Base-by-base conservation (phyloP, 805 yeast species). In the Candida alai region DNA sequence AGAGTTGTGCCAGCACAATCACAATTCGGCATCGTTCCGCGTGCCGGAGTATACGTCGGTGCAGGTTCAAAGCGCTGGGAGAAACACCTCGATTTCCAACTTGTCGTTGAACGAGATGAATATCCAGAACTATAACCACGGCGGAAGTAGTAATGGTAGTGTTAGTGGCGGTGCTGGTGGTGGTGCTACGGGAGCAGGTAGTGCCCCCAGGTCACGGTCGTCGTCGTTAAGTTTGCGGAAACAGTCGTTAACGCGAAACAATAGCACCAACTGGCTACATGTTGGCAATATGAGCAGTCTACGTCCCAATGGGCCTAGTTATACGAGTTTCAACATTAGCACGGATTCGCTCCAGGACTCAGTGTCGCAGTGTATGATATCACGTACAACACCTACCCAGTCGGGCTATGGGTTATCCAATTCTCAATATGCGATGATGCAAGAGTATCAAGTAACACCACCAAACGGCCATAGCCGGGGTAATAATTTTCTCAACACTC, bases 341-440 rank as follows among this genome's bases (percentile, higher is more conserved):
- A 53, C 70, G 1, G 71, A 66, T 41, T 62, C 68, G 7, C 56
- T 66, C 42, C 69, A 61, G 38, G 71, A 66, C 47, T 66, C 46
- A 37, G 71, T 66, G 4, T 69, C 73, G 2, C 70, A 63, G 37
- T 50, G 61, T 6, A 54, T 60, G 24, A 59, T 65, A 19, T 52
- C 56, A 36, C 48, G 62, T 41, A 51, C 58, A 32, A 55, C 62
- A 13, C 48, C 40, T 32, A 22, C 6, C 4, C n/a, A n/a, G n/a
- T n/a, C n/a, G n/a, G n/a, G n/a, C n/a, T n/a, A n/a, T n/a, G n/a
- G n/a, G n/a, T n/a, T n/a, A 8, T 35, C 27, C 19, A 34, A 16
- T 32, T 31, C 31, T 10, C 30, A 27, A 31, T 28, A 14, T 11
- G 30, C 64, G 4, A 58, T 60, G 62, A 60, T 61, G 63, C 50